Evolutionary conservation across 306 rosid genomes (phyloP), one percentile per base, ranked within the genome.

Genomic region (Cercis canadensis): DNA sequence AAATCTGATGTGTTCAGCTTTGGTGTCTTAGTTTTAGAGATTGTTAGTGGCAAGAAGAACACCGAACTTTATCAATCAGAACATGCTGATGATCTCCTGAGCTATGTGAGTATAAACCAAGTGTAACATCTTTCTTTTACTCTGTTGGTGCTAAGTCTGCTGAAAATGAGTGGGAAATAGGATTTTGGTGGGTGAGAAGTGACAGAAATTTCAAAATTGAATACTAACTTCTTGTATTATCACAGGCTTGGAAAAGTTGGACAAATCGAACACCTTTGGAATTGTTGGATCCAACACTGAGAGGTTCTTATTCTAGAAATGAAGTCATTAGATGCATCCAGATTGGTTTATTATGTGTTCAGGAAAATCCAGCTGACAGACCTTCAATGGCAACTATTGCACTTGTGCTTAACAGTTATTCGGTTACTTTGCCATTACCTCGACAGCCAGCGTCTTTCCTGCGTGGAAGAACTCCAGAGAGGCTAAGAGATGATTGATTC

Each of bases 291-390:
- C 87, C 87, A 40, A 67, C 67, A 4, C 69, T 85, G 46, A 52
- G 75, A 65, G 83, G 65, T 32, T 82, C 84, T 62, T 79, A 51
- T 67, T 76, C 87, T 18, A 79, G 78, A 67, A 79, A 73, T 17
- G 89, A 85, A 79, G 87, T 85, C 46, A 58, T 59, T 4, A 82
- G 82, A 79, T 85, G 89, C 84, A 79, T 85, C 60, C 89, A 85
- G 15, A 79, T 82, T 29, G 87, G 83, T 53, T 76, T 85, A 33
- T 70, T 85, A 5, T 85, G 82, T 57, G 78, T 85, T 54, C 89
- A 85, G 49, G 89, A 85, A 51, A 75, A 61, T 82, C 87, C 89
- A 11, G 39, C 60, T 0, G 74, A 69, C 33, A 60, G 89, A 24
- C 89, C 89, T 11, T 71, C 87, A 2, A 76, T 85, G 86, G 78